Evolutionary conservation across 805 yeast species (phyloP), one percentile per base, ranked within the genome.

Genomic region (Monosporozyma unispora): DNA sequence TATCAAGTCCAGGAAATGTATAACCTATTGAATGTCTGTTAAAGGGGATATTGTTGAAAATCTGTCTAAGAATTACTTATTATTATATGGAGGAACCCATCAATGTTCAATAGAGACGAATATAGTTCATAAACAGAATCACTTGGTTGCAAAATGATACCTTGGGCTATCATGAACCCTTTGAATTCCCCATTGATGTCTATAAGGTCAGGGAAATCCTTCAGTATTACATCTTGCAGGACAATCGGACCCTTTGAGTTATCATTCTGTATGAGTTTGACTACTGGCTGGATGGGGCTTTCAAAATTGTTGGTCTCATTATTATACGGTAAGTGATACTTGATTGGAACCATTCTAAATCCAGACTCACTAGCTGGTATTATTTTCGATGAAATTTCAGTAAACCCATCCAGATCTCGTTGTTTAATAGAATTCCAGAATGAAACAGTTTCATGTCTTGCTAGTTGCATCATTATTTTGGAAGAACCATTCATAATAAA

Each of bases 401-500:
- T 56, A 54, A 64, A 52, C 48, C 50, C 10, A 16, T 37, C 50
- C 52, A 52, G 18, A 54, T 57, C 55, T 60, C 64, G 46, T 44
- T 53, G 35, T 51, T 67, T 52, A 4, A 81, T 71, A 9, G 83
- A 65, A 1, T 69, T 55, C 85, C 90, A 85, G 45, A 88, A 69
- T 1, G 60, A 59, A 22, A 70, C 65, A 0, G 91, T 76, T 47
- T 83, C 82, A 0, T 71, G 72, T 52, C 79, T 81, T 5, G 93
- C 78, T 48, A 91, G 68, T 23, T 74, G 73, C 95, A 91, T 84
- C n/a, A 91, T 78, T 2, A 80, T 75, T 52, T 84, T 87, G 5
- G 96, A 75, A n/a, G 79, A 76, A 0, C 96, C 96, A 54, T 82
- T 80, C 35, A 85, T 63, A 0, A 88, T 78, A 58, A 75, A 87